A percentile compares a stretch with the other conserved stretches of the same genome.
Conservation (phyloP, 176 grass and related monocot genomes). For the Cocos nucifera region DNA sequence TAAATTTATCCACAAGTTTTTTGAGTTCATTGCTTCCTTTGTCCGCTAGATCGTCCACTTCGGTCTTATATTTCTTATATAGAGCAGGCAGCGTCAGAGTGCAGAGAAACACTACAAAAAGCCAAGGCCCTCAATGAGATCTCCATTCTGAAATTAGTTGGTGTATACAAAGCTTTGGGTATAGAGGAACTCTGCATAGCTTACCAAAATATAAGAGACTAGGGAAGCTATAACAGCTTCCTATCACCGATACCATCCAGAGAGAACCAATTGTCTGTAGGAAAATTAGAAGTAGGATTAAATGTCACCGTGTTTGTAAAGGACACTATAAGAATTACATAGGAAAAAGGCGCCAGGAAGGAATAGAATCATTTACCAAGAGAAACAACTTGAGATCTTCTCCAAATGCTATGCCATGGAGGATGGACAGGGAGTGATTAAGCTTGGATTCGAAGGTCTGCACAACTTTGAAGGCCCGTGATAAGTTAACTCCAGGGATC, state of each 20-base stretch:
- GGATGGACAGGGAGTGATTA: conserved; percentile 15
- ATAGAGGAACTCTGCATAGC: neutral
- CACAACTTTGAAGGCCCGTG: conserved; percentile 30
- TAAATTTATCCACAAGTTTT: conserved; percentile 23
- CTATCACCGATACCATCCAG: conserved; percentile 43
- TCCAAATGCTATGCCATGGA: conserved; percentile 53
- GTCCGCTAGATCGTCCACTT: conserved; percentile 40
- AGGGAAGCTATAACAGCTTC: conserved; percentile 54
- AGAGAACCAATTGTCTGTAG: conserved; percentile 33
- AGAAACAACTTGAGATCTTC: conserved; percentile 59
- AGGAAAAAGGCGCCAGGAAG: too few relatives aligned
- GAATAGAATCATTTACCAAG: conserved; percentile 21
- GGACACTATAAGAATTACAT: neutral
- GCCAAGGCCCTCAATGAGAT: neutral
- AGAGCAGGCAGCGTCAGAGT: conserved; percentile 49
- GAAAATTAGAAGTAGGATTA: neutral
- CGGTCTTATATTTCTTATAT: conserved; percentile 65
- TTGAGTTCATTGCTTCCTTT: conserved; percentile 30
- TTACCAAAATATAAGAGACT: conserved; percentile 60
- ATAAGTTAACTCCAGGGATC: conserved; percentile 41
- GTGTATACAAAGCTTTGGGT: neutral
- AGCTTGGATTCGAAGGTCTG: conserved; percentile 21
- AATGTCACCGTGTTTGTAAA: conserved; percentile 8
- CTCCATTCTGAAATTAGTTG: neutral
- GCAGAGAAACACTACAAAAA: conserved; percentile 29